A percentile compares a stretch with the other conserved stretches of the same genome.
phyloP scores from a whole-genome alignment of 805 yeast species.

The Yarrowia hollandica region DNA sequence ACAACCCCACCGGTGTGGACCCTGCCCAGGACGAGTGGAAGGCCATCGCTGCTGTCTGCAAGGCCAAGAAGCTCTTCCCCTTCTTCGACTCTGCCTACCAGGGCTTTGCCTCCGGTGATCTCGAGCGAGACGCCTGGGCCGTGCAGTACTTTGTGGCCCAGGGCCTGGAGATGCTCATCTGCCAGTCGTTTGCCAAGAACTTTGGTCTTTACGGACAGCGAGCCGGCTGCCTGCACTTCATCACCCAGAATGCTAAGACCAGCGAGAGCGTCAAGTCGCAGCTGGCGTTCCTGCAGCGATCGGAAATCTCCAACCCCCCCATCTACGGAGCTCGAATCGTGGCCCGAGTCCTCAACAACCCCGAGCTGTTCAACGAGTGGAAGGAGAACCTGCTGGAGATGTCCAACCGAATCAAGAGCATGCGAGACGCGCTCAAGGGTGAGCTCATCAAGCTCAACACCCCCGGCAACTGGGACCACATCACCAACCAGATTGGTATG shows the following conservation, averaged over 20 bases:
- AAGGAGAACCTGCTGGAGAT: constrained; percentile 72
- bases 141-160: constrained; percentile 49
- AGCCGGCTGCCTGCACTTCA: constrained; percentile 74
- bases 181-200: constrained; percentile 94
- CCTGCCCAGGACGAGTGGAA: constrained; percentile 82
- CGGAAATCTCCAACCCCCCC: constrained; percentile 91
- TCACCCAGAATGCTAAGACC: constrained; percentile 51
- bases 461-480: constrained; percentile 78
- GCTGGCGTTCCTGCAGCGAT: constrained; percentile 77
- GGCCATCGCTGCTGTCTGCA: constrained; percentile 63
- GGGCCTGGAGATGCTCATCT: constrained; percentile 50
- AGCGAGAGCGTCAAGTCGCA: constrained; percentile 66
- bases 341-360: constrained; percentile 65
- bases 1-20: constrained; percentile 96
- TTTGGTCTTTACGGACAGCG: constrained; percentile 96
- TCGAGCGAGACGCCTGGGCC: constrained; percentile 67
- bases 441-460: constrained; percentile 57
- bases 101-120: constrained; percentile 87
- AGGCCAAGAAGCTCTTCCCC: constrained; percentile 64
- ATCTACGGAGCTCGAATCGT: constrained; percentile 92
- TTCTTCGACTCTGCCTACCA: constrained; percentile 93
- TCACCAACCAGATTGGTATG: constrained; percentile 92
- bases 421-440: constrained; percentile 65
- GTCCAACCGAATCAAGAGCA: constrained; percentile 73
- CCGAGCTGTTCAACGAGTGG: constrained; percentile 70